Base-by-base conservation (phyloP, 75 land plant species). In the Pinus tabuliformis region DNA sequence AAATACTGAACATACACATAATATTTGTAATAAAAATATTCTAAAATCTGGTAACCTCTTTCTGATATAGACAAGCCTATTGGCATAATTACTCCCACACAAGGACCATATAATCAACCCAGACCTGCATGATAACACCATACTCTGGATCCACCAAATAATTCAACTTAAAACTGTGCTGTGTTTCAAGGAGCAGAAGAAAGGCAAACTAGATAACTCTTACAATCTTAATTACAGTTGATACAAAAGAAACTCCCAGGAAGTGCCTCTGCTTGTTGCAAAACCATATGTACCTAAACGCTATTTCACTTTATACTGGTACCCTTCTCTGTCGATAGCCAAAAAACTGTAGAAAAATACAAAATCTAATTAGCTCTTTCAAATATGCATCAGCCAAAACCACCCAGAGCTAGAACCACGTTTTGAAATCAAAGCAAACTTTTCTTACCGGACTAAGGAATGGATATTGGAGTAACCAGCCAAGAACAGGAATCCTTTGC, bases 401-500 rank as follows among this genome's bases (percentile, higher is more conserved):
- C 18, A 37, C 20, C 21, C 71, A 66, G 45, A 13, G 39, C 21
- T 20, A 37, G 22, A 39, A 20, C 45, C 39, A 39, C 20, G 20
- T 39, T 6, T 37, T 37, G 2, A 20, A 21, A 28, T 36, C 22
- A n/a, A 24, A 56, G 0, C 6, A n/a, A 52, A 39, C 5, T 6
- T 72, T 30, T 52, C 86, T 76, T 85, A 93, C 98, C 79, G 94
- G 86, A 75, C 84, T 80, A 58, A 95, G 52, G 83, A 81, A 95
- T 49, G 98, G 96, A 24, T 85, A 93, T 65, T 93, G 93, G 74
- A 95, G 84, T 22, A 95, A 70, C 92, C 93, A 93, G 58, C 98
- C 96, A 74, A 95, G 82, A 76, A 95, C 73, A 58, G 98, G 98
- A 72, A 95, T 88, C 83, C 81, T 86, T 72, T 88, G 90, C 62